Base-by-base conservation (phyloP, 2,329 filamentous ascomycete genomes). In the Microascus cirrosus region DNA sequence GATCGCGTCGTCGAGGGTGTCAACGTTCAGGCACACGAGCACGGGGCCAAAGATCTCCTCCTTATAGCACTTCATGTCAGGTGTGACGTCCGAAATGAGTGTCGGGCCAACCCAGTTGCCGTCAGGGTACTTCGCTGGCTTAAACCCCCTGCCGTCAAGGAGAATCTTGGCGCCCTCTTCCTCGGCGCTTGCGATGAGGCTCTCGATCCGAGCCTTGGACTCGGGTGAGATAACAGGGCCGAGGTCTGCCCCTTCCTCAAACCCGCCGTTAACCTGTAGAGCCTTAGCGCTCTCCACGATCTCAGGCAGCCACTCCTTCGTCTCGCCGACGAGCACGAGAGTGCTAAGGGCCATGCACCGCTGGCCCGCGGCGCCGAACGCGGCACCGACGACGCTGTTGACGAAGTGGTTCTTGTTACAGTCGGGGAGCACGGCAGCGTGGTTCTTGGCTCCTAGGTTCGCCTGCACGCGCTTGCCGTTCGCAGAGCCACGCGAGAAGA, bases 321-420 rank as follows among this genome's bases (percentile, higher is more conserved):
- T 91, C 77, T 92, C 88, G 63, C 89, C 89, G 36, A 94, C 86
- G 76, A 91, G 85, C 65, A 94, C 89, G 20, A 92, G 77, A 1
- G 89, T 91, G 68, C 86, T 90, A 59, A 94, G 77, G 42, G 89
- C 89, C 89, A 94, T 94, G 74, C 89, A 94, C 61, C 89, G 80
- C 77, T 94, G 89, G 42, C 89, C 89, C 25, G 89, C 89, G 62
- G 89, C 89, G 62, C 89, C 89, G 64, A 94, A 94, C 24, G 90
- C 89, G 36, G 90, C 89, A 62, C 89, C 90, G 4, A 89, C 82
- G 62, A 94, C 89, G 51, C 87, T 86, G 74, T 93, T 94, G 66
- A 94, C 75, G 63, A 90, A 89, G 66, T 92, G 87, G 77, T 94
- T 92, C 81, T 91, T 93, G 78, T 94, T 92, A 77, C 85, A 88